Conservation (phyloP, 75 land plant species). For the Sequoia sempervirens region DNA sequence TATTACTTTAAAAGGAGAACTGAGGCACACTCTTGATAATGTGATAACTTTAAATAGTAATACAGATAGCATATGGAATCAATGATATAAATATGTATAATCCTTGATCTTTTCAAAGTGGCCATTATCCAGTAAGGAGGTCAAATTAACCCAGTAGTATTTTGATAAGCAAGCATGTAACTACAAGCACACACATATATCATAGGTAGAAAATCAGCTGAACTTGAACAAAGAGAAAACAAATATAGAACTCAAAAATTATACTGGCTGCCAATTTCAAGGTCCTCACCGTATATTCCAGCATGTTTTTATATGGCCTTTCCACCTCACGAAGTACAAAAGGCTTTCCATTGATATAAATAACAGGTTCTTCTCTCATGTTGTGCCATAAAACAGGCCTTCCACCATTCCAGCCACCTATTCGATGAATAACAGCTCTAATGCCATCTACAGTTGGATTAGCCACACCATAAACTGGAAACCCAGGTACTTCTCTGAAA, state of each 20-base stretch:
- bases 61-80: constrained; percentile 1
- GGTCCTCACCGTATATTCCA: constrained; percentile 75
- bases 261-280: not conserved
- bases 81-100: not conserved
- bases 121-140: not conserved
- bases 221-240: not conserved
- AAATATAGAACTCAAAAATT: not conserved
- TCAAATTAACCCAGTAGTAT: not conserved
- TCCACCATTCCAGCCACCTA: constrained; percentile 58
- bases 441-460: constrained; percentile 96
- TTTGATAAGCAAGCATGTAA: not conserved
- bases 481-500: constrained; percentile 81
- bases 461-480: constrained; percentile 97
- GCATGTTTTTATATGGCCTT: constrained; percentile 93
- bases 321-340: constrained; percentile 98
- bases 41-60: not conserved
- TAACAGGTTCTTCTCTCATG: constrained; percentile 98
- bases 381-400: constrained; percentile 92
- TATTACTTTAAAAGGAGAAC: not conserved
- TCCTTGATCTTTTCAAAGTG: not conserved
- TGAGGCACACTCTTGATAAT: not conserved
- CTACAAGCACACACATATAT: not conserved
- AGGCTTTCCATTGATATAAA: constrained; percentile 95
- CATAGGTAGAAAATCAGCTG: not conserved
- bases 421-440: constrained; percentile 67